A percentile compares a stretch with the other conserved stretches of the same genome.
Conservation (phyloP, 177 flowering plant genomes). For the Vitis hybrid region DNA sequence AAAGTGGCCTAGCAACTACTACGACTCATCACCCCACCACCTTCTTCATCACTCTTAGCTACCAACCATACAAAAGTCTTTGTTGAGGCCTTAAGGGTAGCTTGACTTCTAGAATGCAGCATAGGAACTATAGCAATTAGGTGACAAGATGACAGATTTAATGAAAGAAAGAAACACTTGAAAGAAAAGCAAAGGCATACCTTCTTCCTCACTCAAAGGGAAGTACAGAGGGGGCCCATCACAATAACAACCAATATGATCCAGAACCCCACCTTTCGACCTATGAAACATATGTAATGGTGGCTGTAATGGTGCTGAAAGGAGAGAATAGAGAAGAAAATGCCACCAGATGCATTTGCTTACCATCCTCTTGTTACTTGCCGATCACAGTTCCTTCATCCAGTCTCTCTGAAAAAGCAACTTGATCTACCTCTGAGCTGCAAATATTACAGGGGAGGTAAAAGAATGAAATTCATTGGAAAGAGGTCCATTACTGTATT, state of each 20-base stretch:
- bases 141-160: slow-evolving; percentile 8
- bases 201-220: slow-evolving; percentile 49
- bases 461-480: slow-evolving; percentile 34
- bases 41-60: neutral
- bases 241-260: slow-evolving; percentile 2
- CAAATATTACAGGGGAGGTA: slow-evolving; percentile 19
- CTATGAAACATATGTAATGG: slow-evolving; percentile 8
- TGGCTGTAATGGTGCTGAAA: slow-evolving; percentile 12
- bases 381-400: slow-evolving; percentile 14
- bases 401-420: slow-evolving; percentile 18
- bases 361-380: slow-evolving; percentile 14
- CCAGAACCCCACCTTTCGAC: slow-evolving; percentile 4
- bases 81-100: too few relatives aligned
- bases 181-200: slow-evolving; percentile 42
- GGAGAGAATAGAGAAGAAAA: slow-evolving; percentile 16
- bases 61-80: neutral
- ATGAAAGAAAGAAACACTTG: slow-evolving; percentile 27
- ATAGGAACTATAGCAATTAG: slow-evolving; percentile 20
- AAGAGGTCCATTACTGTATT: slow-evolving; percentile 52
- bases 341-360: slow-evolving; percentile 28
- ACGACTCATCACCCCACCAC: slow-evolving; percentile 9
- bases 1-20: slow-evolving; percentile 28
- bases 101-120: slow-evolving; percentile 1
- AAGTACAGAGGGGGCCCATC: neutral
- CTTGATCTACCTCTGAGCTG: slow-evolving; percentile 3